A percentile compares a stretch with the other conserved stretches of the same genome.
Evolutionary conservation across 2,329 filamentous ascomycete genomes (phyloP).

Genomic region (Cucurbitaria berberidis): DNA sequence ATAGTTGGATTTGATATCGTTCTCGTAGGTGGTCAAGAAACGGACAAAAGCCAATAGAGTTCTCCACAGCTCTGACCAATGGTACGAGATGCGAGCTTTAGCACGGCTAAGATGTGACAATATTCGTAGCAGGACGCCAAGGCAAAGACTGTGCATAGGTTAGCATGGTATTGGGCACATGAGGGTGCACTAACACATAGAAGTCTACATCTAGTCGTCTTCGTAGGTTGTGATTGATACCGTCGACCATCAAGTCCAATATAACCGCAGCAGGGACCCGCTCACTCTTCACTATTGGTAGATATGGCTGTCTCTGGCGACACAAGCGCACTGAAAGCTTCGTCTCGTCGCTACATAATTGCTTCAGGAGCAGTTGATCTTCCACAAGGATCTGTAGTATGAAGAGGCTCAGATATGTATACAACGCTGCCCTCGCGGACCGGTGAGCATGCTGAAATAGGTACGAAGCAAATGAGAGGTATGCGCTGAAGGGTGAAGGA

Average conservation of each 20-base stretch:
- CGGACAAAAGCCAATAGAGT: constrained; percentile 85
- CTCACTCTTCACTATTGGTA: constrained; percentile 76
- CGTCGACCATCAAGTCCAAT: constrained; percentile 86
- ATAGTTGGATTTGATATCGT: constrained; percentile 72
- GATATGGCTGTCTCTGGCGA: constrained; percentile 83
- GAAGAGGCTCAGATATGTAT: constrained; percentile 84
- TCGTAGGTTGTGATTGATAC: constrained; percentile 91
- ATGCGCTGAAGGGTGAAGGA: constrained; percentile 78
- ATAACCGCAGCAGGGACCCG: constrained; percentile 77
- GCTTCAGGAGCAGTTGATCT: constrained; percentile 80
- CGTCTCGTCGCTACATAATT: constrained; percentile 79
- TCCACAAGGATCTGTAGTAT: constrained; percentile 86
- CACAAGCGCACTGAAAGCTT: constrained; percentile 80
- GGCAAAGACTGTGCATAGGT: constrained; percentile 62
- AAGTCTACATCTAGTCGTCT: constrained; percentile 83
- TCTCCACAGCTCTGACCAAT: constrained; percentile 96
- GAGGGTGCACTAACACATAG: constrained; percentile 63
- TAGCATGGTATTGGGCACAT: background rate
- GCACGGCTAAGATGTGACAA: constrained; percentile 84
- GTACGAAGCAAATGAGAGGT: constrained; percentile 89
- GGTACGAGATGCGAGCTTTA: constrained; percentile 80
- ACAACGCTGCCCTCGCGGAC: constrained; percentile 76
- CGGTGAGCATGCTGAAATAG: constrained; percentile 91
- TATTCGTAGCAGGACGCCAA: constrained; percentile 82
- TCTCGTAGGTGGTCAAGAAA: constrained; percentile 85